Conservation (phyloP, 2,329 filamentous ascomycete species). For the Trichothecium sympodiale region DNA sequence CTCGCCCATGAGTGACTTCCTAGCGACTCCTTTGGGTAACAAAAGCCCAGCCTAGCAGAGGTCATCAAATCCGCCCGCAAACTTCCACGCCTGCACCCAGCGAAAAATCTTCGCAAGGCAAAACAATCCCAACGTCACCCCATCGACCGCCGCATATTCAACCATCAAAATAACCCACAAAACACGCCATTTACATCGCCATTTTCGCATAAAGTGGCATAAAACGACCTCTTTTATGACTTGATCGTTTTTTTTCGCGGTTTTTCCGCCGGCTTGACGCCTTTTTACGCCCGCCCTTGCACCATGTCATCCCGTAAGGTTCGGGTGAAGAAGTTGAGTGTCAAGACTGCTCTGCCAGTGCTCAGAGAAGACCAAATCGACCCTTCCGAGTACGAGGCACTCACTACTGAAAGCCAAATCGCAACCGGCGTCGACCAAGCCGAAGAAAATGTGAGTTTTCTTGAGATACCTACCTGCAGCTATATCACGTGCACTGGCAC, state of each 20-base stretch:
- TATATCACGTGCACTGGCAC: constrained; percentile 38
- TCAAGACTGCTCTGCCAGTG: constrained; percentile 79
- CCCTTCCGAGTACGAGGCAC: constrained; percentile 71
- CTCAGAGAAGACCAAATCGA: constrained; percentile 88
- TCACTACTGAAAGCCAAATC: constrained; percentile 74
- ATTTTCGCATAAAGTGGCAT: constrained; percentile 35
- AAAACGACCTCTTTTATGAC: constrained; percentile 48
- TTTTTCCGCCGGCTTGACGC: constrained; percentile 37
- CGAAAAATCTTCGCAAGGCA: constrained; percentile 45
- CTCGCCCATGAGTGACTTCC: constrained; percentile 1
- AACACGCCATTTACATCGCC: constrained; percentile 41
- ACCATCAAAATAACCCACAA: constrained; percentile 43
- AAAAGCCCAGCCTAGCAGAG: background rate
- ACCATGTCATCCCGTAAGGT: constrained; percentile 58
- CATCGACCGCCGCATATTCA: constrained; percentile 26
- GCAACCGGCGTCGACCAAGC: constrained; percentile 94
- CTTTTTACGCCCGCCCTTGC: constrained; percentile 21
- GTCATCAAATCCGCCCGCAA: constrained; percentile 5
- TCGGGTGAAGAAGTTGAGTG: constrained; percentile 82
- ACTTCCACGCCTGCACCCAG: constrained; percentile 21
- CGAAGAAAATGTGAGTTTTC: constrained; percentile 82
- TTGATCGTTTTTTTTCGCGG: constrained; percentile 53
- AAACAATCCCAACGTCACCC: constrained; percentile 46
- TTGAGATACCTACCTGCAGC: constrained; percentile 12
- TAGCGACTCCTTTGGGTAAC: background rate